phyloP scores from a whole-genome alignment of 2,329 filamentous ascomycete species.

The Hawksworthiomyces lignivorus region DNA sequence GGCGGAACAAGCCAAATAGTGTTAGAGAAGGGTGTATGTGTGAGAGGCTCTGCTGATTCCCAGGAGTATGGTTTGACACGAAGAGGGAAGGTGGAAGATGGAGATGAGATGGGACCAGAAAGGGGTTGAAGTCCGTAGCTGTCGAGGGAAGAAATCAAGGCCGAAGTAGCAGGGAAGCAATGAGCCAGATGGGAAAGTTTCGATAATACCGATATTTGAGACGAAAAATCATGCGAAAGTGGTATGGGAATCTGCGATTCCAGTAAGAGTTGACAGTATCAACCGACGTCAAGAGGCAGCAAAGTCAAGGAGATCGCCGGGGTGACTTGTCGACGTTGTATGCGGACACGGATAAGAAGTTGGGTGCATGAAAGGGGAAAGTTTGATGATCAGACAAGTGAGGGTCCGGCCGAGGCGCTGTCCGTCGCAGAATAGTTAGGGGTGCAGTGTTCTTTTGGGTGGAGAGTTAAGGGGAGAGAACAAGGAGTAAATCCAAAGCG shows the following conservation, averaged over 20 bases:
- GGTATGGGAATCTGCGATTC: conserved; percentile 4
- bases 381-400: conserved; percentile 24
- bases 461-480: conserved; percentile 25
- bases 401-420: conserved; percentile 23
- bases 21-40: neutral
- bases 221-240: conserved; percentile 3
- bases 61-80: neutral
- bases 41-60: conserved; percentile 7
- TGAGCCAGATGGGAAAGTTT: conserved; percentile 4
- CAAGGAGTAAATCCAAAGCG: conserved; percentile 23
- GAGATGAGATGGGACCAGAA: neutral
- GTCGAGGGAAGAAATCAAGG: too few relatives aligned
- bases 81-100: neutral
- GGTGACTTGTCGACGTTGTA: neutral
- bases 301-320: neutral
- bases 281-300: neutral
- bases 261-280: neutral
- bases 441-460: too few relatives aligned
- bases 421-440: too few relatives aligned
- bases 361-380: conserved; percentile 11
- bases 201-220: neutral
- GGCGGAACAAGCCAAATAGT: neutral
- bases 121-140: too few relatives aligned
- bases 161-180: neutral
- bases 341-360: conserved; percentile 1